A percentile compares a stretch with the other conserved stretches of the same genome.
These are phyloP conservation scores for Aspergillus carbonarius DNA, from an alignment of 2,329 filamentous ascomycete genomes.

Conservation along the genomic window DNA sequence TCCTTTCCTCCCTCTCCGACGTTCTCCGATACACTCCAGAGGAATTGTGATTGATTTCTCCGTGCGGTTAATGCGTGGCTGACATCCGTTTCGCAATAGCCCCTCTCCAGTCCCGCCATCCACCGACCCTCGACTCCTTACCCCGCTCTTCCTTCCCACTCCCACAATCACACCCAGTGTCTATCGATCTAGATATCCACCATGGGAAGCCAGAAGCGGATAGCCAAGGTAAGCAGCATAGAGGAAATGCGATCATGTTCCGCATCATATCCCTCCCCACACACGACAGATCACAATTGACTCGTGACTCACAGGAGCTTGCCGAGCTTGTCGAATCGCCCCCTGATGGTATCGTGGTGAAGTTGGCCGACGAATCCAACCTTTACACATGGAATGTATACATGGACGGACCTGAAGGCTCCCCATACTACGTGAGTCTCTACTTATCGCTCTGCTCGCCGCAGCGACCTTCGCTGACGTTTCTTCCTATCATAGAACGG, in stretches of 20 bases:
- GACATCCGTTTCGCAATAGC: neutral
- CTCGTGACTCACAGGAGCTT: slow-evolving; percentile 52
- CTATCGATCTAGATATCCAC: slow-evolving; percentile 5
- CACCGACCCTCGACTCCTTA: neutral
- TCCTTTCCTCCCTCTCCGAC: neutral
- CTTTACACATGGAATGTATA: slow-evolving; percentile 67
- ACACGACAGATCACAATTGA: slow-evolving; percentile 1
- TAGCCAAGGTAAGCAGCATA: slow-evolving; percentile 41
- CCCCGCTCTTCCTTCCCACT: neutral
- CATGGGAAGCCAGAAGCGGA: slow-evolving; percentile 49
- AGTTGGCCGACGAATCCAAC: slow-evolving; percentile 61
- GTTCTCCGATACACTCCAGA: neutral
- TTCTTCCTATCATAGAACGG: slow-evolving; percentile 55
- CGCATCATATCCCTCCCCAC: neutral
- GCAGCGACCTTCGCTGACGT: neutral
- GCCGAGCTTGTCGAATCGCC: slow-evolving; percentile 57
- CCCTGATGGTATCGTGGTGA: slow-evolving; percentile 57
- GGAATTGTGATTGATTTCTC: neutral
- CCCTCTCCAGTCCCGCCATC: neutral
- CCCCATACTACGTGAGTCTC: slow-evolving; percentile 60
- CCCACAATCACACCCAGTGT: neutral
- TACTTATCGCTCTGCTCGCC: neutral
- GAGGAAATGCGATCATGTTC: neutral
- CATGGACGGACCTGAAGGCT: slow-evolving; percentile 65
- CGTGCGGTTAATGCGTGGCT: neutral